Base-by-base conservation (phyloP, 2,329 filamentous ascomycete species). In the Calonectria honghensis region DNA sequence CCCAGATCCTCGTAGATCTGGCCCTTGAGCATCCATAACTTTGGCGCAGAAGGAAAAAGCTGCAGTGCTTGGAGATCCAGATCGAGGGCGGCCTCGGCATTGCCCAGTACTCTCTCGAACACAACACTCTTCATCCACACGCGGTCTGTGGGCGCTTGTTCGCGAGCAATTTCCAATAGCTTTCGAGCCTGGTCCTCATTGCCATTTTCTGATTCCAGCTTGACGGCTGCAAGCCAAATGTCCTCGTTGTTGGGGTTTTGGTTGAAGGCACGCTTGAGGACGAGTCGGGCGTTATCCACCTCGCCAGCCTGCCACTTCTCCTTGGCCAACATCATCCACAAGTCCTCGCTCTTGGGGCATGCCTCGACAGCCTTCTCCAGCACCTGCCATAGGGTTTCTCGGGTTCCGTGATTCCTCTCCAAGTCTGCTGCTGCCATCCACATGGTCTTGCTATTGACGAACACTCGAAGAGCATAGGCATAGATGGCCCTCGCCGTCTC, bases 1-100 rank as follows among this genome's bases (percentile, higher is more conserved):
- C 91, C 93, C 61, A 96, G 90, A 54, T 93, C 91, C 82, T 98
- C 94, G 88, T 99, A 99, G 76, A 98, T 97, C 83, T 99, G 97
- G 0, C 97, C 97, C 86, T 99, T 99, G 88, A 98, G 95, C 94
- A 98, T 98, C 94, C 96, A 98, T 31, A 99, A 90, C 86, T 98
- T 98, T 68, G 95, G 90, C 16, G 94, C 92, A 57, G 93, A 91
- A 0, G 97, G 96, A 87, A 98, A 99, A 13, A 95, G 90, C 78
- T 96, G 93, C 45, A 99, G 88, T 1, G 94, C 97, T 83, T 97
- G 94, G 74, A 96, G 95, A 54, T 95, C 95, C 14, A 99, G 92
- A 81, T 97, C 94, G 18, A 99, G 90, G 0, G 97, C 96, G 1
- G 93, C 92, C 61, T 98, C 95, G 32, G 89, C 89, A 79, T 97